Conservation (phyloP, 306 rosid genomes). For the Spatholobus suberectus region DNA sequence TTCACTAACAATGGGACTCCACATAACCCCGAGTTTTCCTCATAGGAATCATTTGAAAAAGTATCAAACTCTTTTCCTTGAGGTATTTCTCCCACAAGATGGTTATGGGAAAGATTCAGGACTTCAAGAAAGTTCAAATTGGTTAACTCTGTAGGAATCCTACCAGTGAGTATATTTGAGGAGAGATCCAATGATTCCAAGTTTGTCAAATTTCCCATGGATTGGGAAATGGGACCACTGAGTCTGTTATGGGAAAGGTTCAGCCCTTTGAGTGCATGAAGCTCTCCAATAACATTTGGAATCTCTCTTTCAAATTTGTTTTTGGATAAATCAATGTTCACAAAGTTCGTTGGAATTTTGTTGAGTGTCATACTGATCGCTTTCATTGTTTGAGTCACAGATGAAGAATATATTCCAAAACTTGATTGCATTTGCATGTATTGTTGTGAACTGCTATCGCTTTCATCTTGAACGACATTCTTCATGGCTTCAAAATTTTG, state of each 20-base stretch:
- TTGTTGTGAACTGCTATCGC: background rate
- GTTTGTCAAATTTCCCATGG: conserved; percentile 36
- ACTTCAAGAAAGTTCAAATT: background rate
- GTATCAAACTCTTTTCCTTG: conserved; percentile 47
- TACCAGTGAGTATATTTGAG: conserved; percentile 31
- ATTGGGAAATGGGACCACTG: conserved; percentile 34
- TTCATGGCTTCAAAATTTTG: conserved; percentile 38
- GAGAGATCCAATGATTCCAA: conserved; percentile 54
- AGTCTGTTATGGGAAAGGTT: conserved; percentile 47
- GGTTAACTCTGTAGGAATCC: conserved; percentile 37
- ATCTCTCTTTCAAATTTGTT: conserved; percentile 51
- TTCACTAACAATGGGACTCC: conserved; percentile 40
- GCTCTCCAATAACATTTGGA: conserved; percentile 37
- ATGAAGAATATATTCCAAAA: too few species aligned
- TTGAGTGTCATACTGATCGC: accelerated
- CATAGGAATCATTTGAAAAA: conserved; percentile 41
- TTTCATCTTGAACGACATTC: background rate
- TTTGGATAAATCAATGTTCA: conserved; percentile 38
- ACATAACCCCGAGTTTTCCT: conserved; percentile 41
- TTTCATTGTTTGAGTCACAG: background rate
- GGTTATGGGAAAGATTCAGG: conserved; percentile 45
- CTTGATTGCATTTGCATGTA: background rate
- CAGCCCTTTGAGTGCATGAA: conserved; percentile 32
- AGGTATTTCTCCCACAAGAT: conserved; percentile 46
- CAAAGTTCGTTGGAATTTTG: background rate